phyloP scores from a whole-genome alignment of 306 rosid genomes.

The Cucumis sativus region Cucumber_9930_V3 NC_026661.2:12970501-12971000 shows the following conservation, averaged over 20 bases:
- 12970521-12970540: slow-evolving; percentile 75
- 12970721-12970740: neutral
- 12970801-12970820: slow-evolving; percentile 34
- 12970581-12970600: neutral
- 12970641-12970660: slow-evolving; percentile 69
- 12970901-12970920: slow-evolving; percentile 95
- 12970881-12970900: slow-evolving; percentile 79
- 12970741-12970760: neutral
- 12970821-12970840: slow-evolving; percentile 56
- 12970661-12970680: slow-evolving; percentile 9
- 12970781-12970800: neutral
- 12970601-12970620: neutral
- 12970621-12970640: neutral
- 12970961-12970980: neutral
- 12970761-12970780: neutral
- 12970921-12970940: neutral
- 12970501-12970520: slow-evolving; percentile 80
- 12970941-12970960: neutral
- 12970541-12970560: slow-evolving; percentile 54
- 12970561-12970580: slow-evolving; percentile 52
- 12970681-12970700: neutral
- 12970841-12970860: slow-evolving; percentile 94
- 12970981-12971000: neutral
- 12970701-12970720: neutral
- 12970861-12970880: slow-evolving; percentile 65